Evolutionary conservation across 2,329 filamentous ascomycete genomes (phyloP).

Genomic region (Ophiostoma triangulosporum): DNA sequence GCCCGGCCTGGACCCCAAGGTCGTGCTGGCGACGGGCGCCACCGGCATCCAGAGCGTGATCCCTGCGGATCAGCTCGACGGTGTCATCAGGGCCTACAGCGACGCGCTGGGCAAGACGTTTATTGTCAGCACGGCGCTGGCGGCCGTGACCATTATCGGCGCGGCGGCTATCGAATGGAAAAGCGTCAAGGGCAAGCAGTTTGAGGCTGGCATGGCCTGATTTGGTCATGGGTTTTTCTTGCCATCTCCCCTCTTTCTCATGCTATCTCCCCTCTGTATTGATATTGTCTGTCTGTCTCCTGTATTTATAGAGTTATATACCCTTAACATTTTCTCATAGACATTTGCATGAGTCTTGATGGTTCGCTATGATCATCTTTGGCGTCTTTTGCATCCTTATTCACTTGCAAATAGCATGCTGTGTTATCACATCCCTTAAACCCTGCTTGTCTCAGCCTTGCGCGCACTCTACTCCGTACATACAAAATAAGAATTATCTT

Average conservation of each 20-base stretch:
- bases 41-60: conserved; percentile 13
- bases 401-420: too few relatives aligned
- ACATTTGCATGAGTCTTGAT: too few relatives aligned
- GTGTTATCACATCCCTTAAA: too few relatives aligned
- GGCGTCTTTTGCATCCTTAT: too few relatives aligned
- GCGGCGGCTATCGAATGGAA: conserved; percentile 27
- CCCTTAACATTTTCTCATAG: too few relatives aligned
- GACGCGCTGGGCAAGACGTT: conserved; percentile 21
- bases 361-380: too few relatives aligned
- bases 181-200: conserved; percentile 26
- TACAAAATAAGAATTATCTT: too few relatives aligned
- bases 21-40: conserved; percentile 17
- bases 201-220: conserved; percentile 2
- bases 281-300: too few relatives aligned
- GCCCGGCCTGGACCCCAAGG: conserved; percentile 16
- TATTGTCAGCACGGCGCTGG: conserved; percentile 23
- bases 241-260: neutral
- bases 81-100: conserved; percentile 20
- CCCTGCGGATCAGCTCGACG: conserved; percentile 9
- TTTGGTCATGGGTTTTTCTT: neutral
- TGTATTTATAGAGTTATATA: too few relatives aligned
- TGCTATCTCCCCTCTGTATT: neutral
- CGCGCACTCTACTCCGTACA: neutral
- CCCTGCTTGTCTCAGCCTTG: neutral
- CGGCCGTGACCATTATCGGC: conserved; percentile 22